phyloP scores from a whole-genome alignment of 805 yeast species.

The Saturnispora mendoncae region DNA sequence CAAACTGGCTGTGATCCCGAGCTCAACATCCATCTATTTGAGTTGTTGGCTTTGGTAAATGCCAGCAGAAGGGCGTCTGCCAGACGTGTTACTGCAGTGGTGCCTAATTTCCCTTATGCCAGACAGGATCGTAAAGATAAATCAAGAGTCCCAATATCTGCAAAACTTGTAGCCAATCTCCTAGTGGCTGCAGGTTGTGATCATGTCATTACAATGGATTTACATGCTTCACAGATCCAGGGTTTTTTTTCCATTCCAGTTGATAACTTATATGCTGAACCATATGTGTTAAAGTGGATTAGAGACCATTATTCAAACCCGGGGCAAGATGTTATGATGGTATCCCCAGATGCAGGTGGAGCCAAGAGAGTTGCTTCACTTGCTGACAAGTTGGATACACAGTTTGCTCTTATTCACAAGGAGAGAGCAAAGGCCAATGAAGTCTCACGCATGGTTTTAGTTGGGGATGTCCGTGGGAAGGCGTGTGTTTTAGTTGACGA shows the following conservation, averaged over 20 bases:
- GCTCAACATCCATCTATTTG: conserved; percentile 81
- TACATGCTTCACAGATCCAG: conserved; percentile 96
- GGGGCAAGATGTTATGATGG: conserved; percentile 62
- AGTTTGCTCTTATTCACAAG: conserved; percentile 92
- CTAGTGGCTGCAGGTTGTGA: conserved; percentile 90
- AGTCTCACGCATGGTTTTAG: conserved; percentile 89
- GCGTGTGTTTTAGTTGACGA: conserved; percentile 86
- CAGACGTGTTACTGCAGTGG: conserved; percentile 84
- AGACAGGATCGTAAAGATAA: conserved; percentile 96
- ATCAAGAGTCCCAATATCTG: conserved; percentile 93
- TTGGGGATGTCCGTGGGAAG: conserved; percentile 84
- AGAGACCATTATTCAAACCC: conserved; percentile 47
- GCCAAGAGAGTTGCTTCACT: conserved; percentile 93
- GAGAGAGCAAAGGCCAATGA: conserved; percentile 94
- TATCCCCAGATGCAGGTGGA: conserved; percentile 98
- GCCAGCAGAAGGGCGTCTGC: conserved; percentile 97
- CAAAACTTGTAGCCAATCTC: conserved; percentile 86
- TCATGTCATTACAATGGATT: conserved; percentile 93
- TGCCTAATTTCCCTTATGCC: conserved; percentile 95
- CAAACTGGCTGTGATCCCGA: conserved; percentile 77
- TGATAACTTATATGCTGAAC: conserved; percentile 93
- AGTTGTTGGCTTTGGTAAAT: conserved; percentile 78
- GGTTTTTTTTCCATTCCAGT: conserved; percentile 95
- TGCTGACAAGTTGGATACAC: conserved; percentile 86
- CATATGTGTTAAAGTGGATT: conserved; percentile 76